Evolutionary conservation across 768 basidiomycete genomes (phyloP).

Genomic region (Coprinellus micaceus): DNA sequence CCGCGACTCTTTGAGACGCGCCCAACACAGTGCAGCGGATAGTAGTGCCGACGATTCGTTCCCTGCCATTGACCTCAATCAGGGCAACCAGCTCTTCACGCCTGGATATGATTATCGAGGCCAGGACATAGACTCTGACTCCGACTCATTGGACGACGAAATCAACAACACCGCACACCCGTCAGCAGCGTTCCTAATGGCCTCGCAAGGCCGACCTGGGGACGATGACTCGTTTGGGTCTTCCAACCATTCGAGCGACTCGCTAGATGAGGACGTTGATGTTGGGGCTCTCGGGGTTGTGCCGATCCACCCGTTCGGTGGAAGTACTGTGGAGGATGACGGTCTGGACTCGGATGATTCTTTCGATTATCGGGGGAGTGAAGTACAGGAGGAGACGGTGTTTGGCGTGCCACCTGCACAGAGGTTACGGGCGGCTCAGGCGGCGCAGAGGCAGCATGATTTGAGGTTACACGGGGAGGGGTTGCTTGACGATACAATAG

Average conservation of each 20-base stretch:
- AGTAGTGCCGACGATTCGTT: constrained; percentile 3
- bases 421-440: constrained; percentile 27
- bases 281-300: constrained; percentile 25
- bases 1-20: neutral
- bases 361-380: constrained; percentile 41
- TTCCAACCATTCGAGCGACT: constrained; percentile 58
- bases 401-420: constrained; percentile 65
- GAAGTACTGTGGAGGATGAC: constrained; percentile 45
- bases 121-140: constrained; percentile 39
- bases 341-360: constrained; percentile 52
- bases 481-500: constrained; percentile 59
- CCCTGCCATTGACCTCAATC: neutral
- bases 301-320: constrained; percentile 62
- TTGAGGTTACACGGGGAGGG: constrained; percentile 62
- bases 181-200: constrained; percentile 70
- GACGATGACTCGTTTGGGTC: constrained; percentile 47
- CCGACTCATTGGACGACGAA: constrained; percentile 55
- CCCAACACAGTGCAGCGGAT: neutral
- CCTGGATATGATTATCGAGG: constrained; percentile 9
- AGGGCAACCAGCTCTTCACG: neutral
- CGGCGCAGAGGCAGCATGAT: constrained; percentile 19
- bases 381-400: constrained; percentile 57
- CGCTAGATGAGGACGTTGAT: constrained; percentile 46
- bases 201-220: constrained; percentile 37
- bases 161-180: constrained; percentile 59